Conservation (phyloP, 495 filamentous ascomycete species). For the Parmelia sp. region DNA sequence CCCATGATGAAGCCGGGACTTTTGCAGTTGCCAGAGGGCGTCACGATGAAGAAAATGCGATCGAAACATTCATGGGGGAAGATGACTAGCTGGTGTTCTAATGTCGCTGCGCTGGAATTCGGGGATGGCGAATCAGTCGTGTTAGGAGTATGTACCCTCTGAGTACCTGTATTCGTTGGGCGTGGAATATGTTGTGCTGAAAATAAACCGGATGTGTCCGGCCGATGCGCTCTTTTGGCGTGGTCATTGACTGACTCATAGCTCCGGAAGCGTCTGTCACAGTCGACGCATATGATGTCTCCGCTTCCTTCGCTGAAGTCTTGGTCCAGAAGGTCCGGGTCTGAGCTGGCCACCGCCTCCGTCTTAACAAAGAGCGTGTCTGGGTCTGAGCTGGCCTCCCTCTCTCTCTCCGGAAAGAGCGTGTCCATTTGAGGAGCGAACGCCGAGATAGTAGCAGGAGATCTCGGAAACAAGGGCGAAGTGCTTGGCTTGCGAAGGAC, state of each 20-base stretch:
- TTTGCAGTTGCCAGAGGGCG: neutral
- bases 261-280: conserved; percentile 1
- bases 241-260: neutral
- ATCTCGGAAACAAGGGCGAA: neutral
- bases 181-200: neutral
- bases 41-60: neutral
- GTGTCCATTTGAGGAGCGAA: neutral
- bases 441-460: neutral
- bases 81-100: neutral
- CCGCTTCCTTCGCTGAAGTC: neutral
- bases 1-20: conserved; percentile 2
- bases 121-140: neutral
- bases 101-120: neutral
- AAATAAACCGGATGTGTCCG: neutral
- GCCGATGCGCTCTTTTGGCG: neutral
- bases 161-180: neutral
- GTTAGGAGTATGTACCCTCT: neutral
- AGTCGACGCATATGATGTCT: neutral
- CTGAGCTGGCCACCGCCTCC: neutral
- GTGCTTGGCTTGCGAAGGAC: neutral
- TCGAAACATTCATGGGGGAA: neutral
- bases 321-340: neutral
- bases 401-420: neutral
- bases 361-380: neutral
- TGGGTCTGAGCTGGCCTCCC: neutral